Evolutionary conservation across 257 asterid genomes (phyloP).

Genomic region (Solanum gracilifrons): DNA sequence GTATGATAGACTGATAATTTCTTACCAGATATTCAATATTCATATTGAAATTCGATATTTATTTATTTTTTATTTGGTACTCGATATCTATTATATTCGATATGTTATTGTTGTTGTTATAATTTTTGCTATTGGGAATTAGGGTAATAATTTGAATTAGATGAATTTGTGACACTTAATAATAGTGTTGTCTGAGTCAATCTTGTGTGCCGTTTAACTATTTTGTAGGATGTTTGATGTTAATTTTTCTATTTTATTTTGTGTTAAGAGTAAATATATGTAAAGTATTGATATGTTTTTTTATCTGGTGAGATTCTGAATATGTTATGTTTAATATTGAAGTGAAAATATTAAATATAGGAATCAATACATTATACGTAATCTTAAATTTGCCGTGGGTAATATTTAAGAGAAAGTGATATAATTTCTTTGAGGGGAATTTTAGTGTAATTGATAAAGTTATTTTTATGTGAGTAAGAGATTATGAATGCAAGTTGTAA

Average conservation of each 20-base stretch:
- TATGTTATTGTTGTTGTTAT: background rate
- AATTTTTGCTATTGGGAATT: background rate
- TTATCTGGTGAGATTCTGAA: background rate
- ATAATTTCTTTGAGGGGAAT: background rate
- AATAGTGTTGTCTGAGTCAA: background rate
- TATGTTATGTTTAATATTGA: background rate
- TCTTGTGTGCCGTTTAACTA: rapidly evolving
- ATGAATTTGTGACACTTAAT: background rate
- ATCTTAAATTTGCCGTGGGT: background rate
- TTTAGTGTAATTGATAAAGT: too few species aligned
- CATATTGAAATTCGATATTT: background rate
- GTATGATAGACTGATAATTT: constrained; percentile 61
- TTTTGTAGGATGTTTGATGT: background rate
- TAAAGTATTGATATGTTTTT: background rate
- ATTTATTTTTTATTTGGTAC: rapidly evolving
- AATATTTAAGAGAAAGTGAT: too few species aligned
- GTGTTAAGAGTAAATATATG: background rate
- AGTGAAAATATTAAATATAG: background rate
- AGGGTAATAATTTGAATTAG: background rate
- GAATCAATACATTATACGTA: background rate
- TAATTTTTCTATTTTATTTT: background rate
- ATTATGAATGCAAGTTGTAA: rapidly evolving
- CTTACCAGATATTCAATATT: constrained; percentile 29
- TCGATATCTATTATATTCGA: background rate
- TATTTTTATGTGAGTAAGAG: background rate